Percentiles rank a stretch among this genome's conserved stretches.
These are phyloP conservation scores for Didymellaceae sp. DNA, from an alignment of 2,329 filamentous ascomycete genomes.

Conservation along the genomic window DNA sequence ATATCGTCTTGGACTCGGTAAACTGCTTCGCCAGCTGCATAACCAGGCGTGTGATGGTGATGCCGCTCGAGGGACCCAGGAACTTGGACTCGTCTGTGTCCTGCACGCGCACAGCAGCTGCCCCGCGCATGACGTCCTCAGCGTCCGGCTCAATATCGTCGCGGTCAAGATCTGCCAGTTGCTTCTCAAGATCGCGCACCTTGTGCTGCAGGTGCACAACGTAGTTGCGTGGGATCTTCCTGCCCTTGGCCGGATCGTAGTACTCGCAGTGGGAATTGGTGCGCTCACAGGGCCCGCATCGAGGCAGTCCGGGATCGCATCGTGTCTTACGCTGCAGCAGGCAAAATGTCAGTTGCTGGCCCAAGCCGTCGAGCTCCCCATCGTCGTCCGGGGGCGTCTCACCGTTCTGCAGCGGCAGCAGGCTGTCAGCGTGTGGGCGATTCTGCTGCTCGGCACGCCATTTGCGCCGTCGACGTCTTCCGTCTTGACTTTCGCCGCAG, in stretches of 20 bases:
- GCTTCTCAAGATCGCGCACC: slow-evolving; percentile 80
- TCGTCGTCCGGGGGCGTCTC: slow-evolving; percentile 24
- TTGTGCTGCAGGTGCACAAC: slow-evolving; percentile 90
- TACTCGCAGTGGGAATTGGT: slow-evolving; percentile 94
- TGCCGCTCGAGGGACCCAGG: slow-evolving; percentile 91
- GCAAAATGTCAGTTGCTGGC: slow-evolving; percentile 18
- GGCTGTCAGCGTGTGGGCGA: slow-evolving; percentile 80
- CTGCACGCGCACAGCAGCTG: slow-evolving; percentile 82
- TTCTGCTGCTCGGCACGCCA: slow-evolving; percentile 58
- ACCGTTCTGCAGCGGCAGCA: slow-evolving; percentile 83
- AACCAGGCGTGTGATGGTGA: slow-evolving; percentile 90
- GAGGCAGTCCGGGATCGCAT: slow-evolving; percentile 91
- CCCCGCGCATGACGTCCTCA: slow-evolving; percentile 86
- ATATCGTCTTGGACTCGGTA: slow-evolving; percentile 88
- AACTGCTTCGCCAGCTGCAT: slow-evolving; percentile 97
- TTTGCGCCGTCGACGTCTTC: slow-evolving; percentile 31
- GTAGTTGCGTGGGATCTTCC: slow-evolving; percentile 87
- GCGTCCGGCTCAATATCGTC: slow-evolving; percentile 73
- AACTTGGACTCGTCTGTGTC: slow-evolving; percentile 90
- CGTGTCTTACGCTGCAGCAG: slow-evolving; percentile 81
- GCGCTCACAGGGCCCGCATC: slow-evolving; percentile 90
- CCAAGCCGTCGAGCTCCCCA: not conserved
- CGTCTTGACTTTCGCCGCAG: slow-evolving; percentile 24
- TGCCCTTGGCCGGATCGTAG: slow-evolving; percentile 85
- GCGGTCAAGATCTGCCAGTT: slow-evolving; percentile 79